Evolutionary conservation across 2,329 filamentous ascomycete genomes (phyloP).

Genomic region (Botrytis sinoallii): DNA sequence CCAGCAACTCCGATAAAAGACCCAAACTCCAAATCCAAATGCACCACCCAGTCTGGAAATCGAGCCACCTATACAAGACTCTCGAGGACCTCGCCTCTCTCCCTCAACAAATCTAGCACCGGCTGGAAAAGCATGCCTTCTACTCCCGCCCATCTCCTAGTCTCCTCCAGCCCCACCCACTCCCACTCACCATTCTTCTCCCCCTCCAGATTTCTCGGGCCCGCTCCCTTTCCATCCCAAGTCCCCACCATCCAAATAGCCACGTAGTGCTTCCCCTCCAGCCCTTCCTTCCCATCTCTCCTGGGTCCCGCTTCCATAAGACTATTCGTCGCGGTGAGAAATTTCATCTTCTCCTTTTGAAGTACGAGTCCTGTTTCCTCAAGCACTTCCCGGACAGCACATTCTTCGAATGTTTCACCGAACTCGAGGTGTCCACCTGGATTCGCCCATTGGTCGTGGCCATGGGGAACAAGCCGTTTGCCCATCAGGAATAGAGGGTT

Average conservation of each 20-base stretch:
- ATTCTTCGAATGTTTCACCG: background rate
- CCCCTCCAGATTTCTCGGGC: background rate
- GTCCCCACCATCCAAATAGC: background rate
- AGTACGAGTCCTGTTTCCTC: background rate
- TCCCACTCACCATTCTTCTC: background rate
- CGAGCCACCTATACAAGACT: background rate
- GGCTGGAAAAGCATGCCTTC: background rate
- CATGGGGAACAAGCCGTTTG: background rate
- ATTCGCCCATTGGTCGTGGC: background rate
- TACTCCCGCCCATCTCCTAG: background rate
- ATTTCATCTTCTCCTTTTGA: background rate
- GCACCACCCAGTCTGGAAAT: no score
- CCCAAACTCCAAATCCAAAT: background rate
- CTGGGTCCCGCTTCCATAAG: background rate
- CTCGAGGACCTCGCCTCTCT: background rate
- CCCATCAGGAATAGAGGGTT: background rate
- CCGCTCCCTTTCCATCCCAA: background rate
- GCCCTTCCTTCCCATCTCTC: background rate
- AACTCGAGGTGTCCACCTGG: background rate
- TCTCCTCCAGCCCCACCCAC: background rate
- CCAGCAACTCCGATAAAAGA: background rate
- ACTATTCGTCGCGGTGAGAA: slow-evolving; percentile 1
- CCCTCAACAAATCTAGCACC: background rate
- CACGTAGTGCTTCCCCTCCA: background rate
- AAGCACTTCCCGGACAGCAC: background rate